Evolutionary conservation across 768 basidiomycete genomes (phyloP).

Genomic region (Suillus decipiens): DNA sequence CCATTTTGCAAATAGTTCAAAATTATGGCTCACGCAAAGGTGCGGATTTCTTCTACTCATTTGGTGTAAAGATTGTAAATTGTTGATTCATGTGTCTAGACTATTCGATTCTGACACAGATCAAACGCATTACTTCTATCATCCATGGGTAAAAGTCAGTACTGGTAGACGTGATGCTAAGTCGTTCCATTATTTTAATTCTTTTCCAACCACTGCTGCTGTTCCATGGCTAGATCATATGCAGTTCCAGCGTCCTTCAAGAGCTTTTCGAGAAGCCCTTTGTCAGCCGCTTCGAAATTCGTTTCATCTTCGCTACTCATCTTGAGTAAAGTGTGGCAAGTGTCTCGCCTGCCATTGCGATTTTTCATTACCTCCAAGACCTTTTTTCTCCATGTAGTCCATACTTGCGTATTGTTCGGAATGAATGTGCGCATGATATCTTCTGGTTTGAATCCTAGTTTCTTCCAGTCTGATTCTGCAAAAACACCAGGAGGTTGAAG

Average conservation of each 20-base stretch:
- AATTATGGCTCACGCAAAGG: too few relatives aligned
- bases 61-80: too few relatives aligned
- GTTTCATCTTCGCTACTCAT: neutral
- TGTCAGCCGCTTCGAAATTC: neutral
- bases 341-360: neutral
- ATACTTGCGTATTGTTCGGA: slow-evolving; percentile 3
- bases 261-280: neutral
- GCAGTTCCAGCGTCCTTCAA: neutral
- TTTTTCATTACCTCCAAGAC: too few relatives aligned
- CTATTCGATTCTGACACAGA: neutral
- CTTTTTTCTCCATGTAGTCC: too few relatives aligned
- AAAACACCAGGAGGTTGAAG: slow-evolving; percentile 16
- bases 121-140: too few relatives aligned
- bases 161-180: slow-evolving; percentile 9
- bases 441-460: neutral
- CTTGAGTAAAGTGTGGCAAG: neutral
- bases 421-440: slow-evolving; percentile 9
- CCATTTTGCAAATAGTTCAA: too few relatives aligned
- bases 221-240: neutral
- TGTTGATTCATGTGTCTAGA: neutral
- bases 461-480: neutral
- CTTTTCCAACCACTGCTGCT: neutral
- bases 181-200: neutral
- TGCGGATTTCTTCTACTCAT: too few relatives aligned
- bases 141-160: slow-evolving; percentile 28